Percentiles rank a stretch among this genome's conserved stretches.
Evolutionary conservation across 2,329 filamentous ascomycete genomes (phyloP).

Genomic region (Didymellaceae sp.): DNA sequence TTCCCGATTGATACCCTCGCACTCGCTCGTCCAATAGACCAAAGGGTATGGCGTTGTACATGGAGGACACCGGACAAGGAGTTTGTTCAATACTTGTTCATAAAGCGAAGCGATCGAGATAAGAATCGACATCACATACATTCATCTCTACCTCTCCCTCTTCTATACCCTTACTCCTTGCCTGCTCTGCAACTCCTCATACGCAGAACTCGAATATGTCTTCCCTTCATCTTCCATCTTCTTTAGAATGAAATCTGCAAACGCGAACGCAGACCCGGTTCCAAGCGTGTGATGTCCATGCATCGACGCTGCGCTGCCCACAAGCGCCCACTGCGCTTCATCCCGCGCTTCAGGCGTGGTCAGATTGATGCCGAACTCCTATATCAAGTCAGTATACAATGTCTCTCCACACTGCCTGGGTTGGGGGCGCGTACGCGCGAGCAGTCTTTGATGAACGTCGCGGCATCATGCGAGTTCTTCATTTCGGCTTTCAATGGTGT

Average conservation of each 20-base stretch:
- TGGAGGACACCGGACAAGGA: background rate
- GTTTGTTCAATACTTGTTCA: background rate
- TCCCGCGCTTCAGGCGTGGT: background rate
- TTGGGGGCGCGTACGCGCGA: background rate
- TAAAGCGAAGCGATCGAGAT: background rate
- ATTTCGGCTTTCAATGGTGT: slow-evolving; percentile 9
- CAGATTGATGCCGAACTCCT: slow-evolving; percentile 4
- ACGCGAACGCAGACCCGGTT: slow-evolving; percentile 7
- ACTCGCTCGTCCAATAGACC: slow-evolving; percentile 15
- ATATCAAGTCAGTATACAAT: background rate
- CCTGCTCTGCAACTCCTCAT: background rate
- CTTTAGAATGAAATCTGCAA: slow-evolving; percentile 2
- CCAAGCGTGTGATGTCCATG: slow-evolving; percentile 2
- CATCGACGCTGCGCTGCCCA: slow-evolving; percentile 2
- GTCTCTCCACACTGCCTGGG: no score
- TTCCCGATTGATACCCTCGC: background rate
- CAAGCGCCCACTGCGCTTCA: slow-evolving; percentile 13
- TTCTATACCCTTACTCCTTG: background rate
- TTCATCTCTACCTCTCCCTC: no score
- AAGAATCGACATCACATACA: background rate
- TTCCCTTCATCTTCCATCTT: slow-evolving; percentile 1
- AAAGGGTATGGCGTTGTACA: slow-evolving; percentile 11
- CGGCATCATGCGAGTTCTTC: slow-evolving; percentile 3
- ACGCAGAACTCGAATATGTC: background rate
- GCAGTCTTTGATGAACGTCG: slow-evolving; percentile 3